phyloP scores from a whole-genome alignment of 805 yeast species.

The Scheffersomyces ergatensis region DNA sequence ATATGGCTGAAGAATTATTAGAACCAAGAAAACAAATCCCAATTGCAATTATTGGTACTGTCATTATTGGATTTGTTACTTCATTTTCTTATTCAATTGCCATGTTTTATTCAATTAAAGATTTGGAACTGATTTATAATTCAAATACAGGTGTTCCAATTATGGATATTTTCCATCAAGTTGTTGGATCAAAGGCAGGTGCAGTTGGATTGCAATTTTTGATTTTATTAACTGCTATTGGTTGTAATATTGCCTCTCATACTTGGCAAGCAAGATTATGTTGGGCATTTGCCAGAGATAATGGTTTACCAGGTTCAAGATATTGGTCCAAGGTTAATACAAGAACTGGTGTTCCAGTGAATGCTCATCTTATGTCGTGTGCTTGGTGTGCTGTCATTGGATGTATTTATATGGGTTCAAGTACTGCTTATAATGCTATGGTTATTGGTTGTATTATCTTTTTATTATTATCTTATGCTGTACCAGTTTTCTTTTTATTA shows the following conservation, averaged over 20 bases:
- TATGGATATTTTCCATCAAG: slow-evolving; percentile 61
- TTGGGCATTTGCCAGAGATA: slow-evolving; percentile 69
- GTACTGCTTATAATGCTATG: slow-evolving; percentile 65
- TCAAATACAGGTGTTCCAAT: slow-evolving; percentile 63
- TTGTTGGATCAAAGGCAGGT: slow-evolving; percentile 49
- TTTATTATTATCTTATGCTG: slow-evolving; percentile 53
- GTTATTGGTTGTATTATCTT: slow-evolving; percentile 60
- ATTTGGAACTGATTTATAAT: slow-evolving; percentile 46
- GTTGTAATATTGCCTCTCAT: slow-evolving; percentile 59
- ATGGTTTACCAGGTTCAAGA: slow-evolving; percentile 56
- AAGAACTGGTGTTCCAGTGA: slow-evolving; percentile 52
- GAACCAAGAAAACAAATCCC: slow-evolving; percentile 61
- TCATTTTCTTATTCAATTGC: slow-evolving; percentile 51
- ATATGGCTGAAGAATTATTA: slow-evolving; percentile 64
- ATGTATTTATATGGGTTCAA: slow-evolving; percentile 62
- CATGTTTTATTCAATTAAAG: slow-evolving; percentile 57
- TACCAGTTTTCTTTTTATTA: slow-evolving; percentile 49
- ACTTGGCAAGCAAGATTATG: slow-evolving; percentile 69
- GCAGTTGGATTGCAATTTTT: slow-evolving; percentile 51
- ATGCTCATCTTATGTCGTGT: slow-evolving; percentile 57
- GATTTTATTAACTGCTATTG: slow-evolving; percentile 52
- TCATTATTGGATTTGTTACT: slow-evolving; percentile 64
- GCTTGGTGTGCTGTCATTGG: slow-evolving; percentile 54
- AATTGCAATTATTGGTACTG: slow-evolving; percentile 59
- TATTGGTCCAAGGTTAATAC: slow-evolving; percentile 49